A percentile compares a stretch with the other conserved stretches of the same genome.
Conservation (phyloP, 2,329 filamentous ascomycete genomes). For the Aphanocladium album region DNA sequence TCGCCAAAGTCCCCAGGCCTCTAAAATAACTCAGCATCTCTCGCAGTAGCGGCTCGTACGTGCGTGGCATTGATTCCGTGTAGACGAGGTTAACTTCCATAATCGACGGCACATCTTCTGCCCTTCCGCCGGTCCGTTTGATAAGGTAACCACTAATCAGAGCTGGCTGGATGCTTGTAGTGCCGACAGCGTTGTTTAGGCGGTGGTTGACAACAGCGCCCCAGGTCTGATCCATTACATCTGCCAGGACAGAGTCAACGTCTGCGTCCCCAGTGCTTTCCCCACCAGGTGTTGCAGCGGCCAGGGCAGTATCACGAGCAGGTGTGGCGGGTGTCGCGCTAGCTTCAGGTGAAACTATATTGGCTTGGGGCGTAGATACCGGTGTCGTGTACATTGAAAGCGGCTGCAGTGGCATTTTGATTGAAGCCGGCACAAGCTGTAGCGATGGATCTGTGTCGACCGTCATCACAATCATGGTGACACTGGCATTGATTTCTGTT, state of each 20-base stretch:
- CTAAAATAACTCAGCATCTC: constrained; percentile 68
- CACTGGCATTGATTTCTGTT: constrained; percentile 44
- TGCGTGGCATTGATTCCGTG: constrained; percentile 44
- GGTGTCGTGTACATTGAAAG: constrained; percentile 55
- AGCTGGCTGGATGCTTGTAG: constrained; percentile 51
- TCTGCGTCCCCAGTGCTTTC: constrained; percentile 38
- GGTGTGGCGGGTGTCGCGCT: constrained; percentile 47
- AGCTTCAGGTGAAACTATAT: constrained; percentile 57
- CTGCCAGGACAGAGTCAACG: constrained; percentile 62
- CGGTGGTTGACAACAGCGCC: constrained; percentile 65
- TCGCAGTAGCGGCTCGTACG: constrained; percentile 59
- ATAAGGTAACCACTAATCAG: constrained; percentile 62
- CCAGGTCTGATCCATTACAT: constrained; percentile 71
- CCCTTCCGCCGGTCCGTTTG: constrained; percentile 52
- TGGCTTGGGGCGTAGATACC: constrained; percentile 61
- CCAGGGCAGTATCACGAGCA: constrained; percentile 31
- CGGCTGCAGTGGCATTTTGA: constrained; percentile 42
- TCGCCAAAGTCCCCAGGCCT: constrained; percentile 62
- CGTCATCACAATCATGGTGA: constrained; percentile 56
- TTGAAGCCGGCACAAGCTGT: constrained; percentile 53
- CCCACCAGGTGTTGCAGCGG: constrained; percentile 42
- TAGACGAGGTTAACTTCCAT: constrained; percentile 63
- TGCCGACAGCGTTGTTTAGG: constrained; percentile 53
- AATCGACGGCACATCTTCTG: constrained; percentile 54
- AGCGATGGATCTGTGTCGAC: constrained; percentile 62